Conservation (phyloP, 495 filamentous ascomycete species). For the Choiromyces venosus region DNA sequence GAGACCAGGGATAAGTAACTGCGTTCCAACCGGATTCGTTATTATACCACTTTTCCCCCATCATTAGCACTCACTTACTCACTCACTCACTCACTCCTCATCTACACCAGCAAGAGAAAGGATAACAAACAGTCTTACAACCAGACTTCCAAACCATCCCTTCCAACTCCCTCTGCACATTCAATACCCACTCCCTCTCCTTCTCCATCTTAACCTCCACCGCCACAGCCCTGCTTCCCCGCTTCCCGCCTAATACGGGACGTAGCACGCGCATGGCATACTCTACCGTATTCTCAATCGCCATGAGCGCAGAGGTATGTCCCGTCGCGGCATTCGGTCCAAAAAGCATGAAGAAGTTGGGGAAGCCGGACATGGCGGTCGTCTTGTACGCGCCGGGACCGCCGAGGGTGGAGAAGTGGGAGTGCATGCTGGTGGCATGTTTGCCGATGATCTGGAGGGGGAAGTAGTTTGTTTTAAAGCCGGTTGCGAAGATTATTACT, state of each 20-base stretch:
- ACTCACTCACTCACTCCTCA: too few relatives aligned
- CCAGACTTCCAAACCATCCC: slow-evolving; percentile 48
- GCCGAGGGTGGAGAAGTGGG: slow-evolving; percentile 52
- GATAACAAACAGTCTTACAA: slow-evolving; percentile 40
- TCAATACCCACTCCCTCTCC: slow-evolving; percentile 45
- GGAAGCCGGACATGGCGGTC: slow-evolving; percentile 60
- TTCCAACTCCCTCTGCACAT: slow-evolving; percentile 46
- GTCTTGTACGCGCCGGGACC: slow-evolving; percentile 61
- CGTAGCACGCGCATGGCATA: slow-evolving; percentile 52
- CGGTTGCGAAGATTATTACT: slow-evolving; percentile 57
- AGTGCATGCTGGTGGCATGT: slow-evolving; percentile 49
- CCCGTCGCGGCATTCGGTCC: slow-evolving; percentile 63
- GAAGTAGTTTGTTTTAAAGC: slow-evolving; percentile 50
- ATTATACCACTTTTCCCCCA: slow-evolving; percentile 10
- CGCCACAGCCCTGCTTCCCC: slow-evolving; percentile 43
- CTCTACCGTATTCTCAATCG: slow-evolving; percentile 53
- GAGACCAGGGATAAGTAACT: slow-evolving; percentile 49
- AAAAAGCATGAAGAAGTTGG: slow-evolving; percentile 64
- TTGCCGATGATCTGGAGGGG: slow-evolving; percentile 48
- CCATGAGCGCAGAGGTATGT: slow-evolving; percentile 58
- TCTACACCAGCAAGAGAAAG: slow-evolving; percentile 30
- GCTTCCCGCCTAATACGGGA: slow-evolving; percentile 43
- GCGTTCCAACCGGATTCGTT: slow-evolving; percentile 48
- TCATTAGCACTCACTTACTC: slow-evolving; percentile 16
- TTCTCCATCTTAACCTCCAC: slow-evolving; percentile 45